These are phyloP conservation scores for Chytridium lagenaria DNA, from an alignment of 371 early-diverging fungal genomes.

Conservation along the genomic window DNA sequence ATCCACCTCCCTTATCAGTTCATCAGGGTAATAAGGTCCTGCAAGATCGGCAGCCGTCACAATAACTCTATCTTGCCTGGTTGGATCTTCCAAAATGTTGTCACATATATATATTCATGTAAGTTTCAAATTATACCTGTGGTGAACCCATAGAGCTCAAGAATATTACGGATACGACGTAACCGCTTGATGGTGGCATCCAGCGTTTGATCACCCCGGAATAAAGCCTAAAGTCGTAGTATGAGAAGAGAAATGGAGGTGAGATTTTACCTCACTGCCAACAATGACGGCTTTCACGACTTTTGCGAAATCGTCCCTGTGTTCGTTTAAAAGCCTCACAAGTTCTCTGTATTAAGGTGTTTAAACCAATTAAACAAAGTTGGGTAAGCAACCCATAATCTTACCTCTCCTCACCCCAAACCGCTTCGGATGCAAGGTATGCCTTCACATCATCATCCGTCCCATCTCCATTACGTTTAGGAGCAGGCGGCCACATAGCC, in stretches of 20 bases:
- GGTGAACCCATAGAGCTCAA: not conserved
- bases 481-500: not conserved
- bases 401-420: conserved; percentile 15
- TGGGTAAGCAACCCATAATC: too few species aligned
- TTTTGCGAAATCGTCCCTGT: not conserved
- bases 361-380: too few species aligned
- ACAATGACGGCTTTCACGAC: conserved; percentile 11
- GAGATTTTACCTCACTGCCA: conserved; percentile 2
- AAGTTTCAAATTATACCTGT: not conserved
- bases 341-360: not conserved
- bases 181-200: not conserved
- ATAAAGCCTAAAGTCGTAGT: not conserved
- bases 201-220: conserved; percentile 11
- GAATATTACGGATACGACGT: conserved; percentile 3
- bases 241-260: not conserved
- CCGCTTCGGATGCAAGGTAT: not conserved
- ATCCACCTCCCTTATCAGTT: conserved; percentile 20
- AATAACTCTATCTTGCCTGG: not conserved
- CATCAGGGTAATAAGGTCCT: conserved; percentile 17
- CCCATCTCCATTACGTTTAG: not conserved
- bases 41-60: conserved; percentile 27
- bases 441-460: not conserved
- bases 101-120: too few species aligned
- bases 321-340: not conserved
- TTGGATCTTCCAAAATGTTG: not conserved